Base-by-base conservation (phyloP, 176 grass and related monocot genomes). In the Phragmites australis region DNA sequence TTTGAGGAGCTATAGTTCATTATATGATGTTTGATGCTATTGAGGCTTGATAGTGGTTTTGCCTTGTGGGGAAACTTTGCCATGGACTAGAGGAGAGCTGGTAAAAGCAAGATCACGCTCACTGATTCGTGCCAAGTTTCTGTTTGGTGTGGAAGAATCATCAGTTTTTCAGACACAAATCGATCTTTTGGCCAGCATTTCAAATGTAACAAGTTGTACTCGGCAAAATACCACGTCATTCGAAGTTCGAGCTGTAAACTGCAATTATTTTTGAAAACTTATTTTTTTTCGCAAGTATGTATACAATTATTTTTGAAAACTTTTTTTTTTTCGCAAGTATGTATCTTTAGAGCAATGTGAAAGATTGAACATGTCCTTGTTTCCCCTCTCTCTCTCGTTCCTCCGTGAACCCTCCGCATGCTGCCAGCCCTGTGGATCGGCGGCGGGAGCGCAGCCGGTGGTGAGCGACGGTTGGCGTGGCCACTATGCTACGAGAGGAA, bases 1-100 rank as follows among this genome's bases (percentile, higher is more conserved):
- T 93, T 93, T 49, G 91, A 93, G 70, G 91, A 93, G 85, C 49
- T 93, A 21, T 90, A 93, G 80, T 70, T 16, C 25, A n/a, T 8
- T 67, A 0, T 17, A 13, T 52, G 54, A 53, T 27, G 18, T 27
- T 40, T 16, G 21, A 37, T 73, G 41, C 4, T 49, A 8, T 15
- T 39, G 31, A 78, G 37, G 46, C 3, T 37, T 83, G 37, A 32
- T 16, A 39, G 15, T 43, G 46, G 26, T 63, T 82, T 87, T 44
- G 41, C 39, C 41, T 45, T 69, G 32, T 32, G 17, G 6, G 4
- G 14, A 54, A 81, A 87, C 4, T 5, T 9, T 40, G 18, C 7
- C 59, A 10, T 7, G 25, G 18, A 1, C 11, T 32, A 22, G 52
- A 18, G 65, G 12, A 52, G 53, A 66, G 25, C 58, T 19, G 43